Percentiles rank a stretch among this genome's conserved stretches.
phyloP scores from a whole-genome alignment of 768 basidiomycete species.

The Lactifluus pinguis region DNA sequence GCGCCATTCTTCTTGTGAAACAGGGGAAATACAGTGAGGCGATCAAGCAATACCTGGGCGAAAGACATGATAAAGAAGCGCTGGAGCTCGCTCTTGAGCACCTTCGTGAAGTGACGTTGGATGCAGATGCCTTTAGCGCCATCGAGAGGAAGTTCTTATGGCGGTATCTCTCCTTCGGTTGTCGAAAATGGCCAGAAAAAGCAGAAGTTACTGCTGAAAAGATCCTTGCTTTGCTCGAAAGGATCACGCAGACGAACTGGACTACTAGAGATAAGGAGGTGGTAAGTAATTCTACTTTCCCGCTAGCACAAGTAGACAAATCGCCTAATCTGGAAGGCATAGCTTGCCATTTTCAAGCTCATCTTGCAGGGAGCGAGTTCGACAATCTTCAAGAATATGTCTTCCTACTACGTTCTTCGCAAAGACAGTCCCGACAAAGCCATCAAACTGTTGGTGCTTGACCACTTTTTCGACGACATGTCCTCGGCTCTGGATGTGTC shows the following conservation, averaged over 20 bases:
- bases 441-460: conserved; percentile 1
- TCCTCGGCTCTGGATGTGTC: conserved; percentile 2
- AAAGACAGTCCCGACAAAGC: background rate
- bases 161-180: conserved; percentile 20
- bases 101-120: background rate
- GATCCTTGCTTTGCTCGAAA: background rate
- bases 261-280: background rate
- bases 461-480: conserved; percentile 8
- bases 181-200: conserved; percentile 1
- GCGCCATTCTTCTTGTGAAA: conserved; percentile 35
- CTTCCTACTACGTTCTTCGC: background rate
- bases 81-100: conserved; percentile 37
- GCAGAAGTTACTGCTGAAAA: background rate
- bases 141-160: conserved; percentile 34
- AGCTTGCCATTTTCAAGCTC: conserved; percentile 7
- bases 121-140: conserved; percentile 22
- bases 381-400: background rate
- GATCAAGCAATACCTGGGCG: conserved; percentile 41
- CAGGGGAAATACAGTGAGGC: conserved; percentile 40
- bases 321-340: too few species aligned
- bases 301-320: background rate
- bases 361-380: background rate
- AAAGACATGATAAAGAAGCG: conserved; percentile 40
- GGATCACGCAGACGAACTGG: background rate
- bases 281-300: background rate